Evolutionary conservation across 129 eudicot genomes (phyloP).

Genomic region (Helianthus tuberosus): DNA sequence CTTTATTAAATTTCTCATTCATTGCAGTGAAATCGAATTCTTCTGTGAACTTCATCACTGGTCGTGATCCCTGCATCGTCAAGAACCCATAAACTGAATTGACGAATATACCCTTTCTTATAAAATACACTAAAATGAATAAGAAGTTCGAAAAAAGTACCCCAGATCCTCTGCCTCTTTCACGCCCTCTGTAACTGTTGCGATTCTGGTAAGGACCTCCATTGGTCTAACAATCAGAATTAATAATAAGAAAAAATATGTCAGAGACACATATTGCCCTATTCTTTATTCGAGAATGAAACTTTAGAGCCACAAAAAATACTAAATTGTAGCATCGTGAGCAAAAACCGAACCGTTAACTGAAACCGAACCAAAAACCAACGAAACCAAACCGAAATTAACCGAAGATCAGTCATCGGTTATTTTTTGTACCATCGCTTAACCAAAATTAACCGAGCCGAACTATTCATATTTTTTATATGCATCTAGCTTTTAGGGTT

Average conservation of each 20-base stretch:
- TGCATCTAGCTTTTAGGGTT: too few relatives aligned
- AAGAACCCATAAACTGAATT: background rate
- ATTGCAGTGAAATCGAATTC: slow-evolving; percentile 91
- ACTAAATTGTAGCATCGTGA: slow-evolving; percentile 9
- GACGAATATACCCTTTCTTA: background rate
- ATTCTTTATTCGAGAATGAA: background rate
- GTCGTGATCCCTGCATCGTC: slow-evolving; percentile 55
- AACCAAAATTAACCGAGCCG: too few relatives aligned
- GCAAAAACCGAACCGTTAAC: too few relatives aligned
- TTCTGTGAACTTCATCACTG: slow-evolving; percentile 76
- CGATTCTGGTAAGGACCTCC: slow-evolving; percentile 60
- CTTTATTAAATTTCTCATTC: slow-evolving; percentile 95
- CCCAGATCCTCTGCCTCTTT: slow-evolving; percentile 90
- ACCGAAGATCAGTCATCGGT: too few relatives aligned
- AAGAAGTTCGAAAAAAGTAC: slow-evolving; percentile 31
- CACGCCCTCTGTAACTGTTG: slow-evolving; percentile 72
- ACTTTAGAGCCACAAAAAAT: background rate
- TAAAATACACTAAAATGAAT: background rate
- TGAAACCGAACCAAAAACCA: too few relatives aligned
- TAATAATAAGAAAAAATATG: background rate
- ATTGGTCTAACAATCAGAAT: slow-evolving; percentile 44
- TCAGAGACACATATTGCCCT: background rate
- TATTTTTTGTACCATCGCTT: too few relatives aligned
- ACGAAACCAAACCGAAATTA: too few relatives aligned
- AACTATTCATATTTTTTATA: too few relatives aligned